Evolutionary conservation across 1,284 basidiomycete species (phyloP).

Genomic region (Boletus mariae): DNA sequence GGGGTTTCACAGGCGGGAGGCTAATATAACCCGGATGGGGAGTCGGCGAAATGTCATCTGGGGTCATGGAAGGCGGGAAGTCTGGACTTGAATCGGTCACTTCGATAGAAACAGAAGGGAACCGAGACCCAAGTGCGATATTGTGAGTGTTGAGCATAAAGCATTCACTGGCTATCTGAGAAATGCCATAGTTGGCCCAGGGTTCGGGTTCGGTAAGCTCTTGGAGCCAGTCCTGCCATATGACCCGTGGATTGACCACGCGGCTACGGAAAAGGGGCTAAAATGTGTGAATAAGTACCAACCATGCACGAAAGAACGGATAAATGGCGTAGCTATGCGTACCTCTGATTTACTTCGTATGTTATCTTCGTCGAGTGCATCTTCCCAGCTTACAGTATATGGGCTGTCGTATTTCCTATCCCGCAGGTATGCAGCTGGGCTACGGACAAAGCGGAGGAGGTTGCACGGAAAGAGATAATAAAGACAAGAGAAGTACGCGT

Average conservation of each 20-base stretch:
- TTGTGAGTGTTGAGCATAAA: slow-evolving; percentile 66
- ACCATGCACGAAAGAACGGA: background rate
- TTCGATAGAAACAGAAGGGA: slow-evolving; percentile 20
- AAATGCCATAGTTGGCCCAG: slow-evolving; percentile 65
- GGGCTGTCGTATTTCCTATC: slow-evolving; percentile 49
- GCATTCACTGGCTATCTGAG: slow-evolving; percentile 69
- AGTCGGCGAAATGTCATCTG: slow-evolving; percentile 22
- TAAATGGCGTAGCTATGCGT: slow-evolving; percentile 13
- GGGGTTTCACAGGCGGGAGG: slow-evolving; percentile 33
- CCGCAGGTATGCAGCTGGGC: slow-evolving; percentile 60
- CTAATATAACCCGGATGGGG: slow-evolving; percentile 26
- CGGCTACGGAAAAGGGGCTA: slow-evolving; percentile 71
- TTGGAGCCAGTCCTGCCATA: slow-evolving; percentile 57
- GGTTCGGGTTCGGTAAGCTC: slow-evolving; percentile 65
- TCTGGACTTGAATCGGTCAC: slow-evolving; percentile 3
- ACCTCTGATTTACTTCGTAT: slow-evolving; percentile 69
- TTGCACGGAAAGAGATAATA: slow-evolving; percentile 90
- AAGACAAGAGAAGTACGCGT: slow-evolving; percentile 70
- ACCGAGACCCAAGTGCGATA: slow-evolving; percentile 43
- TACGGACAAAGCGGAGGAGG: slow-evolving; percentile 68
- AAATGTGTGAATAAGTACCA: slow-evolving; percentile 7
- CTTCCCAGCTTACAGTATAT: slow-evolving; percentile 60
- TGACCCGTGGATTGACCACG: slow-evolving; percentile 68
- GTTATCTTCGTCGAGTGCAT: slow-evolving; percentile 64
- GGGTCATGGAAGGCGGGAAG: slow-evolving; percentile 10